Base-by-base conservation (phyloP, 768 basidiomycete genomes). In the Leccinum uliginosum region DNA sequence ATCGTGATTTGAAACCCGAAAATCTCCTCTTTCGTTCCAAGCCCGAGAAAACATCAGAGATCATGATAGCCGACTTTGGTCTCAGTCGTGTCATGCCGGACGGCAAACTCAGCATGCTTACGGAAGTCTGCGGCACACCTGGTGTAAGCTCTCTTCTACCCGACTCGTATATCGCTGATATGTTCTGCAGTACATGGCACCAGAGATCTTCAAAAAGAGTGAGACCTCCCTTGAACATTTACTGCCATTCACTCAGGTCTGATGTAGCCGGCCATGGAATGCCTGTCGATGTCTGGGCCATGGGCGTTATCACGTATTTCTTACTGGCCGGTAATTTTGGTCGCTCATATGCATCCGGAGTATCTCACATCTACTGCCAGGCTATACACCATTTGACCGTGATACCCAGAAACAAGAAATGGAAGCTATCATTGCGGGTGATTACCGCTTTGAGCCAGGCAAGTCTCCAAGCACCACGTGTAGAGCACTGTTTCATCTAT, bases 271-370 rank as follows among this genome's bases (percentile, higher is more conserved):
- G 96, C 4, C 96, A 99, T 65, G 84, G 89, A 43, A 97, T 91
- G 74, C 94, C 95, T 9, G 95, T 97, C 17, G 96, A 96, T 65
- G 75, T 96, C 54, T 95, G 93, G 95, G 94, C 96, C 1, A 95
- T 98, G 84, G 96, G 96, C 38, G 96, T 99, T 50, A 95, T 99
- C 72, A 91, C 96, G 12, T 98, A 98, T 75, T 97, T 97, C 86
- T 77, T 98, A 4, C 86, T 98, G 26, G 86, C 86, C 51, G 86
- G 84, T 68, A 59, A 19, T 66, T 56, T 38, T 26, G 3, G 9
- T n/a, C 34, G 24, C 23, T 34, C 11, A 3, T 5, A 17, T 40
- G 24, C 24, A 26, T 45, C 40, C n/a, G 24, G 47, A 19, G 21
- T 21, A 26, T 34, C 49, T 58, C 15, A 59, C 12, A 15, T 50